A percentile compares a stretch with the other conserved stretches of the same genome.
Conservation (phyloP, 1,284 basidiomycete species). For the Pseudozyma sp. region DNA sequence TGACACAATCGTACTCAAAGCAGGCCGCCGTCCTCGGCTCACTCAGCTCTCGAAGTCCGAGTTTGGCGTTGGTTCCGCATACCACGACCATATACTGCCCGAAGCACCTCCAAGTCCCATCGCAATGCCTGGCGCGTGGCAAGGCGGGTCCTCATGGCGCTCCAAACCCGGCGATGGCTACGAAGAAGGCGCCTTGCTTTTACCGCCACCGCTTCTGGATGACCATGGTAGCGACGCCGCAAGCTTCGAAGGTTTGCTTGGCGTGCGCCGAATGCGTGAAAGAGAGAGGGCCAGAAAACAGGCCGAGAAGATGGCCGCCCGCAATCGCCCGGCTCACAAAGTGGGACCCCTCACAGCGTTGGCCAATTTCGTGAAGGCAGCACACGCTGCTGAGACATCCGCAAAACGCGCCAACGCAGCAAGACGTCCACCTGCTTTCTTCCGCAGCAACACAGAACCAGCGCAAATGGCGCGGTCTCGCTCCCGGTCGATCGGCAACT, state of each 20-base stretch:
- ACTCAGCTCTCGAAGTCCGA: constrained; percentile 25
- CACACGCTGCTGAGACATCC: constrained; percentile 60
- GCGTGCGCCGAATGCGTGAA: constrained; percentile 62
- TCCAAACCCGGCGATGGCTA: constrained; percentile 49
- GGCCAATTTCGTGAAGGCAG: constrained; percentile 65
- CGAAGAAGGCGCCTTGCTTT: constrained; percentile 59
- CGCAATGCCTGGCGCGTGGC: constrained; percentile 66
- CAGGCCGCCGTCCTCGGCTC: constrained; percentile 24
- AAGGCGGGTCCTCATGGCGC: constrained; percentile 48
- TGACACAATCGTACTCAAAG: constrained; percentile 31
- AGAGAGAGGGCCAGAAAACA: constrained; percentile 54
- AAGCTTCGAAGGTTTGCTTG: constrained; percentile 58
- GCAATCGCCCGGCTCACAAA: constrained; percentile 65
- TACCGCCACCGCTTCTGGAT: constrained; percentile 64
- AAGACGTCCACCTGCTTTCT: constrained; percentile 20
- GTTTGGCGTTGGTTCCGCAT: constrained; percentile 52
- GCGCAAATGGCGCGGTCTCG: not conserved
- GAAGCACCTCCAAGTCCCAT: constrained; percentile 63
- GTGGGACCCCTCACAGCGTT: constrained; percentile 61
- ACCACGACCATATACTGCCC: constrained; percentile 27
- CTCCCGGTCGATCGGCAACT: constrained; percentile 7
- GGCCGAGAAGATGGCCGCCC: constrained; percentile 53
- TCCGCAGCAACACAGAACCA: constrained; percentile 40
- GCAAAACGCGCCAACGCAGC: constrained; percentile 16
- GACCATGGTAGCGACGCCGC: constrained; percentile 56